Evolutionary conservation across 1,139 yeast species (phyloP), one percentile per base, ranked within the genome.

Genomic region (Pneumocystis murina): DNA sequence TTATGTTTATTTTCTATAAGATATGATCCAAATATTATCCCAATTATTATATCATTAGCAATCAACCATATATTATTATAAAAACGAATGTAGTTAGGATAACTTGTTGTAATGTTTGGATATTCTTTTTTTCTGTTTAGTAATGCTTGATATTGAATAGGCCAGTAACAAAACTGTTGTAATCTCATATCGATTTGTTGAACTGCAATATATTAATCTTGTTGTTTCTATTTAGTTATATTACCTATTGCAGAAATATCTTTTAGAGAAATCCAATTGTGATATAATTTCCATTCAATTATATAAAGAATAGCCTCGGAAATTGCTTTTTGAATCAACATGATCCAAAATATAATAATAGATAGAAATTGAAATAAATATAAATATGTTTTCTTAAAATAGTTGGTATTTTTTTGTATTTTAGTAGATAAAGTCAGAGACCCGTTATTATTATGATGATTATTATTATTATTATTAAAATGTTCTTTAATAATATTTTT

Each of bases 1-100:
- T 35, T 28, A 3, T 61, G 58, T 20, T 77, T 75, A 64, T 85
- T 77, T 7, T 80, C 81, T 3, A 75, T 69, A 4, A 89, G 70
- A 0, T 83, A 64, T 0, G 81, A 76, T 30, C 87, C 82, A 0
- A 84, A 66, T 0, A 88, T 79, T 3, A 82, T 71, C 0, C 98
- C 98, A 40, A 91, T 71, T 1, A 92, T 78, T 4, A 88, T 73
- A 71, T 94, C 98, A 73, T 92, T 91, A 10, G 85, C 74, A 0
- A 89, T 84, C 20, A 94, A 77, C 97, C 98, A 94, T 1, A 90
- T 70, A 0, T 92, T 85, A 71, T 94, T 94, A 76, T 89, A 89
- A 68, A 92, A 82, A 66, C 90, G 82, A 69, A 92, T 91, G 72
- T 92, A 94, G 72, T 91, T 96, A 40, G 75, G 72, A 61, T 77